These are phyloP conservation scores for Vitis hybrid DNA, from an alignment of 177 flowering plant species.

Conservation along the genomic window DNA sequence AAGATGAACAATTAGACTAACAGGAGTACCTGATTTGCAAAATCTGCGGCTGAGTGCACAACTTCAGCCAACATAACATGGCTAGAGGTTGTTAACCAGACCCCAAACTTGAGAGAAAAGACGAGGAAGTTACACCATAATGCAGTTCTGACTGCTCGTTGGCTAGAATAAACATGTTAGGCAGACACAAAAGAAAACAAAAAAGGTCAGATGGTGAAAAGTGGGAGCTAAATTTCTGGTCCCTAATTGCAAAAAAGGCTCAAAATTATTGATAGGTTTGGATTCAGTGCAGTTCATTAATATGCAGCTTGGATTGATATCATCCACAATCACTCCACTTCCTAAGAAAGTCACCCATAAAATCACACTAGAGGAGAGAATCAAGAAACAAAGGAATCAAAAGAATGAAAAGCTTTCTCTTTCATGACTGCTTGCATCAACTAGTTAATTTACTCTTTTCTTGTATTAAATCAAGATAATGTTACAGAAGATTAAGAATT, in stretches of 20 bases:
- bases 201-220: background rate
- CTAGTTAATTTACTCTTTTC: too few relatives aligned
- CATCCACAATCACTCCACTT: too few relatives aligned
- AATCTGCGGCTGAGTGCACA: constrained; percentile 94
- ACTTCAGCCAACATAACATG: constrained; percentile 98
- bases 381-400: too few relatives aligned
- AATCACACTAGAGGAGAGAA: too few relatives aligned
- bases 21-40: constrained; percentile 82
- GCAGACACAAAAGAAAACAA: background rate
- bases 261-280: background rate
- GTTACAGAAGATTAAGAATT: too few relatives aligned
- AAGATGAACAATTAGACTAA: background rate
- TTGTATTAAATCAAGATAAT: too few relatives aligned
- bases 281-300: too few relatives aligned
- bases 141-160: constrained; percentile 94
- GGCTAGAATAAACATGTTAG: constrained; percentile 41
- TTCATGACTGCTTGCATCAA: too few relatives aligned
- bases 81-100: constrained; percentile 83
- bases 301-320: too few relatives aligned
- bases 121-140: constrained; percentile 96
- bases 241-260: background rate
- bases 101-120: constrained; percentile 96
- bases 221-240: background rate
- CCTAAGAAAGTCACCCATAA: too few relatives aligned
- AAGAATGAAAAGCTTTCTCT: too few relatives aligned